Conservation (phyloP, 2,329 filamentous ascomycete species). For the Sphaerulina vaccinii region DNA sequence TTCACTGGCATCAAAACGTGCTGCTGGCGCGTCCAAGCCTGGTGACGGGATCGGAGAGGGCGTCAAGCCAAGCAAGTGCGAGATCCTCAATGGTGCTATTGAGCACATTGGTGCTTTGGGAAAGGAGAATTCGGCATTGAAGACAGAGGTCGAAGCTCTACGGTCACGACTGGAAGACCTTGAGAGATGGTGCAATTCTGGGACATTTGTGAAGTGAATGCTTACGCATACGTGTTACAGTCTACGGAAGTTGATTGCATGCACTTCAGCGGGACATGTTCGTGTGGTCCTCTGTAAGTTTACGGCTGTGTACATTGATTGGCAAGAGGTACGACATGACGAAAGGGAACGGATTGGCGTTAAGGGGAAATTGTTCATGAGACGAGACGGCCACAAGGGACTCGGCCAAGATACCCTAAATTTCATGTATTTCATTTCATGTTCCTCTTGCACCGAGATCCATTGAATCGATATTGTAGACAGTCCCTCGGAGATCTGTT, state of each 20-base stretch:
- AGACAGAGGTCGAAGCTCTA: conserved; percentile 30
- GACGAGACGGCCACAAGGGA: background rate
- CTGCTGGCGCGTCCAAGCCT: conserved; percentile 18
- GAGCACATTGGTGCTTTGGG: conserved; percentile 35
- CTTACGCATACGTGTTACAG: background rate
- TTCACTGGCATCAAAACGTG: conserved; percentile 28
- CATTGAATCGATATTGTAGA: background rate
- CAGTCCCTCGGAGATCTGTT: background rate
- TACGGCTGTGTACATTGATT: background rate
- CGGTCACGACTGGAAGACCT: conserved; percentile 31
- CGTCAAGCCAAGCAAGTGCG: conserved; percentile 40
- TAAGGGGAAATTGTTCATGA: background rate
- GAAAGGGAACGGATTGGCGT: background rate
- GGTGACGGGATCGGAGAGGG: conserved; percentile 26
- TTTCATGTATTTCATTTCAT: conserved; percentile 3
- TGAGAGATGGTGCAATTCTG: conserved; percentile 28
- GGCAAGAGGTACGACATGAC: background rate
- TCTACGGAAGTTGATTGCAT: background rate
- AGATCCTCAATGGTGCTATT: conserved; percentile 38
- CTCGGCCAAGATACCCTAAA: conserved; percentile 10
- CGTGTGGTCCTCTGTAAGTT: background rate
- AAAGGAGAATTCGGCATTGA: conserved; percentile 31
- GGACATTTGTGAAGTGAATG: conserved; percentile 18
- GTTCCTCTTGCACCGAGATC: background rate
- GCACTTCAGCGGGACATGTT: background rate